Evolutionary conservation across 2,329 filamentous ascomycete genomes (phyloP), one percentile per base, ranked within the genome.

Genomic region (Curvularia verruculosa): DNA sequence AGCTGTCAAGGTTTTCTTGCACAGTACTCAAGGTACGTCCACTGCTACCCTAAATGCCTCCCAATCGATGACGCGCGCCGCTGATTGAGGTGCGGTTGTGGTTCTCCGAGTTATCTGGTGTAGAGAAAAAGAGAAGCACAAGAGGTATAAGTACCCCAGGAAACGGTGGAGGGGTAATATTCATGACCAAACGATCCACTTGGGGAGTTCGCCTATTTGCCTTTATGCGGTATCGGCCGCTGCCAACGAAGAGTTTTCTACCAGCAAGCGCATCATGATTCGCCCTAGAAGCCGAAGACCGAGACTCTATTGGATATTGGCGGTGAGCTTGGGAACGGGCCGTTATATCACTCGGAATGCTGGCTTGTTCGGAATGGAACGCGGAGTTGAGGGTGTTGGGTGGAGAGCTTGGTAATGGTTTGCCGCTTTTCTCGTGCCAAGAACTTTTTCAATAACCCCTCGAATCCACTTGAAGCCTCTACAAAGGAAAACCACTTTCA

Each of bases 161-260:
- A 28, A 31, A 19, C 18, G 8, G 21, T 18, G 48, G 49, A 52
- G 54, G 57, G 49, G 49, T 53, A 40, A 47, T 10, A 28, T 29
- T 46, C 23, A 54, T 57, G 51, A 57, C 54, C 50, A 54, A 46
- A 19, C 24, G 54, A 54, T 34, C 50, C 54, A 57, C 54, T 49
- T 23, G 49, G 36, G 45, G 44, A 56, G 51, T 56, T 59, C 59
- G 63, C 57, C 44, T 58, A 59, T 49, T 45, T 53, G 29, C 26
- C 51, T 54, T 21, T 41, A 59, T 59, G 56, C 63, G 66, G 66
- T 60, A 54, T 66, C 66, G 66, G 60, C 61, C 64, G 63, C 46
- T 59, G 59, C 64, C 64, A 61, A 47, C 44, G 45, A 59, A 49
- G 44, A 28, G 28, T 57, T 56, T 52, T 53, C 39, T n/a, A 26